Base-by-base conservation (phyloP, 2,329 filamentous ascomycete genomes). In the Trichoderma sp. region DNA sequence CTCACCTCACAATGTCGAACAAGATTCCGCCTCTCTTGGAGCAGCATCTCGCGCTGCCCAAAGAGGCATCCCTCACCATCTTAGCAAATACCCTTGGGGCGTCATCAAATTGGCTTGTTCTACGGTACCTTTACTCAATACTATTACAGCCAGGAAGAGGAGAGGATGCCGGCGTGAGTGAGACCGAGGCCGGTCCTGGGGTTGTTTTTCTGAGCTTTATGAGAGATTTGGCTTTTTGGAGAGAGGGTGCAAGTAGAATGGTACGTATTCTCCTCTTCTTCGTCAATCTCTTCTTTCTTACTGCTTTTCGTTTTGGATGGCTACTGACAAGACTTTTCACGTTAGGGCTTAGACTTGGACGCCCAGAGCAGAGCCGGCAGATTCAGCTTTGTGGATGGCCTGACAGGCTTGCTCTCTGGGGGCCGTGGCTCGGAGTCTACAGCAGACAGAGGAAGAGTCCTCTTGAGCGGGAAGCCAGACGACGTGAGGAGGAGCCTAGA, bases 131-230 rank as follows among this genome's bases (percentile, higher is more conserved):
- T 3, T 83, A 83, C 75, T 80, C 82, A n/a, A 79, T 83, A 7
- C 80, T 87, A 7, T 80, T 87, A 53, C 72, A 68, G 59, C 47
- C 43, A 6, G 69, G 52, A 16, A 53, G 64, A 33, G n/a, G n/a
- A 74, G 75, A 33, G 40, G 71, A 49, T 74, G 75, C 40, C 52
- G 71, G 49, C 47, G 71, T 65, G 52, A 70, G 74, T 7, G 73
- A 72, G 33, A 69, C 61, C 33, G 68, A 49, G 19, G 73, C 73
- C 16, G 76, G 76, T 13, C 80, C 79, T 31, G 85, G 83, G 61
- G 86, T 97, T 0, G 84, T 97, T 3, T 83, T 97, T 3, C 89
- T 96, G 69, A 96, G 92, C 81, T 97, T 96, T 80, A 82, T 97
- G 80, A 86, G 92, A 70, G 91, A 95, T 74, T 87, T 86, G 72